Evolutionary conservation across 345 rosid genomes (phyloP).

Genomic region (Carallia pectinifolia): DNA sequence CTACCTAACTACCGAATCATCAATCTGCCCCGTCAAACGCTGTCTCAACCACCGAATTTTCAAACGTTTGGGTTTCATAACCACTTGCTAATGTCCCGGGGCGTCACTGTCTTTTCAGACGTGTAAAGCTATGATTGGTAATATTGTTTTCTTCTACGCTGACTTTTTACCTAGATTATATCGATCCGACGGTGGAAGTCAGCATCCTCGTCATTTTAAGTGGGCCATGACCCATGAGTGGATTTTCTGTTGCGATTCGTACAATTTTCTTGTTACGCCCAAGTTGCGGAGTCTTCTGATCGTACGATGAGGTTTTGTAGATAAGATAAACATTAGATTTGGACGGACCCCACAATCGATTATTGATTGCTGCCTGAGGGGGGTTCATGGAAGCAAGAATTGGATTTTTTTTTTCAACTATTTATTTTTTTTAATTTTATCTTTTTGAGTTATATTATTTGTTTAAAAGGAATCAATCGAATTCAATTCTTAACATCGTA

Average conservation of each 20-base stretch:
- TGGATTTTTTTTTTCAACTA: too few relatives aligned
- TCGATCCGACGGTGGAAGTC: background rate
- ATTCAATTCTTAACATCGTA: too few relatives aligned
- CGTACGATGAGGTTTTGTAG: background rate
- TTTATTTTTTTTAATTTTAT: too few relatives aligned
- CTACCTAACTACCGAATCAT: constrained; percentile 5
- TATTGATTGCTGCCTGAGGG: too few relatives aligned
- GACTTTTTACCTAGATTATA: background rate
- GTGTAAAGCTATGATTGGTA: background rate
- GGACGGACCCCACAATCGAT: too few relatives aligned
- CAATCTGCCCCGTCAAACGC: constrained; percentile 9
- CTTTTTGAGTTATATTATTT: too few relatives aligned
- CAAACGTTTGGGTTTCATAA: background rate
- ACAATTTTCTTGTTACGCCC: background rate
- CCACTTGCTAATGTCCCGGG: background rate
- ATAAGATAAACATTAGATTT: too few relatives aligned
- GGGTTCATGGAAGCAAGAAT: too few relatives aligned
- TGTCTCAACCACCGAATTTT: background rate
- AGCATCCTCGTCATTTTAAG: background rate
- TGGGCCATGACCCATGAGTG: too few relatives aligned
- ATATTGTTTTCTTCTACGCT: background rate
- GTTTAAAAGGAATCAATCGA: too few relatives aligned
- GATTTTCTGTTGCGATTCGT: too few relatives aligned
- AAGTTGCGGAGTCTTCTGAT: background rate
- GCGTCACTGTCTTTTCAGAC: background rate